phyloP scores from a whole-genome alignment of 257 asterid genomes.

The Capsicum chinense region DNA sequence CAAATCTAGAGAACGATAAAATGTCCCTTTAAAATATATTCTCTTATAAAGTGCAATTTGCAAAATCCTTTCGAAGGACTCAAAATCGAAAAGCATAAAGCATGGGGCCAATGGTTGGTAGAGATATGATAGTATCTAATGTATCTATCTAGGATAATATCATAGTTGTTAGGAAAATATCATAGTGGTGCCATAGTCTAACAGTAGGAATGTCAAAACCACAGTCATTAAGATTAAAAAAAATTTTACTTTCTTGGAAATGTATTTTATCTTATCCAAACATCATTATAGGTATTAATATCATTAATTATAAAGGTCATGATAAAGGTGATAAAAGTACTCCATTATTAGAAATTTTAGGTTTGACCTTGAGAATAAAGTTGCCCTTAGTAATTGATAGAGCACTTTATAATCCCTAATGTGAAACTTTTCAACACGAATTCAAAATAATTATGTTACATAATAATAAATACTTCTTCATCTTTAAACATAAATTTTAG shows the following conservation, averaged over 20 bases:
- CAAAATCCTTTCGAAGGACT: not conserved
- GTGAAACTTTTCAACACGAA: too few relatives aligned
- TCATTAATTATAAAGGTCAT: too few relatives aligned
- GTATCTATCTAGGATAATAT: not conserved
- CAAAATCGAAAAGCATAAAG: not conserved
- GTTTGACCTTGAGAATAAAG: not conserved
- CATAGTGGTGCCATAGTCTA: not conserved
- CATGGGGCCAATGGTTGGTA: slow-evolving; percentile 1
- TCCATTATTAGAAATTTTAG: too few relatives aligned
- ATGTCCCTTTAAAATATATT: not conserved
- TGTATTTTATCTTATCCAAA: not conserved
- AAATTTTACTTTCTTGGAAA: not conserved
- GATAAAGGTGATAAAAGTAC: too few relatives aligned
- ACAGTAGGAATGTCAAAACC: not conserved
- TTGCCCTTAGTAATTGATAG: not conserved
- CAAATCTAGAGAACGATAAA: not conserved
- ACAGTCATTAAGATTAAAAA: not conserved
- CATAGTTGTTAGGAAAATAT: not conserved
- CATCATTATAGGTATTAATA: not conserved
- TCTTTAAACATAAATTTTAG: too few relatives aligned
- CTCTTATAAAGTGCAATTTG: not conserved
- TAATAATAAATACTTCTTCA: too few relatives aligned
- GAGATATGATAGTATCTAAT: not conserved
- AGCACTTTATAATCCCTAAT: too few relatives aligned
- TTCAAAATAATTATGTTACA: not conserved